Evolutionary conservation across 2,329 filamentous ascomycete species (phyloP).

Genomic region (Cladosporium oxysporum): DNA sequence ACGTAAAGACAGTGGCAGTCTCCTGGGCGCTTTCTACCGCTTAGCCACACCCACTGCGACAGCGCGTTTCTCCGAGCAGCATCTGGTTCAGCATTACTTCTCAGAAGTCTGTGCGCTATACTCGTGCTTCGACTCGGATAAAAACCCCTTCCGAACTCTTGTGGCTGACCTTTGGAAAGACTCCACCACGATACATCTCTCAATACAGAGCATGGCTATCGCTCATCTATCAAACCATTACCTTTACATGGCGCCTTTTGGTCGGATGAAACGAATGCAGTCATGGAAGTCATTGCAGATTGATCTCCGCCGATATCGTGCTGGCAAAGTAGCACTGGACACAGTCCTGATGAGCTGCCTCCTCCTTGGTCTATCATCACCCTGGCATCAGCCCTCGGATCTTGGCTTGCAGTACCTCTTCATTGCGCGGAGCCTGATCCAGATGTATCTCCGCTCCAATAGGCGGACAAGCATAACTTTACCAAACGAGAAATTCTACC

Average conservation of each 20-base stretch:
- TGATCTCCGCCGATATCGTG: constrained; percentile 49
- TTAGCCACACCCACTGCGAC: constrained; percentile 29
- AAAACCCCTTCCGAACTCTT: constrained; percentile 63
- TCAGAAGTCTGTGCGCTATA: constrained; percentile 62
- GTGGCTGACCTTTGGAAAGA: constrained; percentile 59
- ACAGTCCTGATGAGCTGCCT: constrained; percentile 59
- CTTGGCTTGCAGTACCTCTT: constrained; percentile 57
- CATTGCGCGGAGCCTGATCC: constrained; percentile 46
- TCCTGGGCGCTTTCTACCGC: constrained; percentile 30
- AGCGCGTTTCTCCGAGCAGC: constrained; percentile 37
- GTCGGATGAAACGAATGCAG: constrained; percentile 54
- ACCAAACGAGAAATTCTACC: constrained; percentile 50
- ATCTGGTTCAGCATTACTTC: constrained; percentile 65
- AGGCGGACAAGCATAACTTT: constrained; percentile 40
- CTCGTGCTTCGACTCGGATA: constrained; percentile 64
- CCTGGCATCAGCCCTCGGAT: constrained; percentile 60
- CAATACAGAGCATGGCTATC: constrained; percentile 65
- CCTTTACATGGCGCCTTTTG: constrained; percentile 54
- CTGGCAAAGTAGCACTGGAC: constrained; percentile 44
- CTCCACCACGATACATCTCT: constrained; percentile 61
- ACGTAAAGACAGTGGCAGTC: constrained; percentile 8
- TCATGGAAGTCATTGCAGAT: constrained; percentile 54
- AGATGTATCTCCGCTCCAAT: constrained; percentile 40
- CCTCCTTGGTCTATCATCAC: constrained; percentile 60
- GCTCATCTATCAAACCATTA: constrained; percentile 61